Base-by-base conservation (phyloP, 805 yeast genomes). In the Martiniozyma abietophila region DNA sequence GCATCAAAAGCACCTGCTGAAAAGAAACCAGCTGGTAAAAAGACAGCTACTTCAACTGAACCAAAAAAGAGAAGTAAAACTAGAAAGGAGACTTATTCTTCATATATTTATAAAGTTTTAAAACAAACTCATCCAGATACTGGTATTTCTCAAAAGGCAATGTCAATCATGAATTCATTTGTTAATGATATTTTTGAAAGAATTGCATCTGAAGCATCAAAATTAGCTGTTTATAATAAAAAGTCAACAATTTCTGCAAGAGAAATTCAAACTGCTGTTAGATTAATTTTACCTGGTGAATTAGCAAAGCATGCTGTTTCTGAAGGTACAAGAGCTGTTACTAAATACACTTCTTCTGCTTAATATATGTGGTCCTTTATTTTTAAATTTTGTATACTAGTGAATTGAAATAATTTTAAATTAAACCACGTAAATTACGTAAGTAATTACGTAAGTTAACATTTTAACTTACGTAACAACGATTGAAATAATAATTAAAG, bases 101-200 rank as follows among this genome's bases (percentile, higher is more conserved):
- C 96, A 45, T 89, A 89, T 71, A 89, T 89, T 64, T 89, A 88
- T 92, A 89, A 89, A 71, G 96, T 88, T 50, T 80, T 89, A 64
- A 88, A 88, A 71, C 96, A 89, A 76, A 88, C 96, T 45, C 97
- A 89, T 70, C 97, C 96, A 66, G 96, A 89, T 66, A 89, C 97
- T 46, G 97, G 96, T 84, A 89, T 89, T 64, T 88, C 97, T 54
- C 95, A 86, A 71, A 83, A 85, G 64, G 95, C 97, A 48, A 89
- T 89, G 95, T 85, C 95, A 49, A 89, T 89, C 65, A 80, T 89
- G 89, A 89, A 89, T 82, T 89, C 96, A 28, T 89, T 89, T 55
- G 96, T 89, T 53, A 88, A 86, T 71, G 96, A 89, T 69, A 85
- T 88, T 62, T 89, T 88, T 61, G 96, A 88, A 74, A 88, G 97